A percentile compares a stretch with the other conserved stretches of the same genome.
These are phyloP conservation scores for Scedosporium boydii DNA, from an alignment of 2,329 filamentous ascomycete species.

Conservation along the genomic window DNA sequence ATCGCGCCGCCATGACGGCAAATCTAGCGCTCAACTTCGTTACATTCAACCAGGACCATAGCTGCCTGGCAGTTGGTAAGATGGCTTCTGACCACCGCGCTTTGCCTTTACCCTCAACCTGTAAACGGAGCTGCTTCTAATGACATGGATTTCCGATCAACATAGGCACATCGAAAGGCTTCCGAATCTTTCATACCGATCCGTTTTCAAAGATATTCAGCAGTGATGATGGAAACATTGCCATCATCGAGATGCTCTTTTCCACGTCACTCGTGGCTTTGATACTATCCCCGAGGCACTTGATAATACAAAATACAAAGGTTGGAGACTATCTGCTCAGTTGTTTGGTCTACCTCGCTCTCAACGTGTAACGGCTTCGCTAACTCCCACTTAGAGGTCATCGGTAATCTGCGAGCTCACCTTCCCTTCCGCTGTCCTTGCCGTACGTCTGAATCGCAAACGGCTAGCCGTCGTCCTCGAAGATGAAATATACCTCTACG, in stretches of 20 bases:
- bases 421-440: slow-evolving; percentile 91
- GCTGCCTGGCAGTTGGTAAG: slow-evolving; percentile 87
- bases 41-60: slow-evolving; percentile 98
- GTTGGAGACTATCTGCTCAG: slow-evolving; percentile 33
- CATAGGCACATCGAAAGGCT: slow-evolving; percentile 80
- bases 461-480: slow-evolving; percentile 88
- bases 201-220: slow-evolving; percentile 93
- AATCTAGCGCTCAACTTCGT: slow-evolving; percentile 85
- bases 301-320: slow-evolving; percentile 98
- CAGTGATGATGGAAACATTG: slow-evolving; percentile 88
- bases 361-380: slow-evolving; percentile 4
- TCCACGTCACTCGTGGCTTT: slow-evolving; percentile 93
- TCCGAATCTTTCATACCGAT: slow-evolving; percentile 93
- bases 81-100: slow-evolving; percentile 10
- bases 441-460: slow-evolving; percentile 89
- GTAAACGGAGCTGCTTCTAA: no score
- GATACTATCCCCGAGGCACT: slow-evolving; percentile 79
- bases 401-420: slow-evolving; percentile 97
- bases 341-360: neutral
- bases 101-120: slow-evolving; percentile 4
- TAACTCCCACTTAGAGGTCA: slow-evolving; percentile 35
- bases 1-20: slow-evolving; percentile 38
- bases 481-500: slow-evolving; percentile 95
- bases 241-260: slow-evolving; percentile 97
- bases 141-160: neutral